These are phyloP conservation scores for Fusarium sambucinum DNA, from an alignment of 2,329 filamentous ascomycete genomes.

Conservation along the genomic window DNA sequence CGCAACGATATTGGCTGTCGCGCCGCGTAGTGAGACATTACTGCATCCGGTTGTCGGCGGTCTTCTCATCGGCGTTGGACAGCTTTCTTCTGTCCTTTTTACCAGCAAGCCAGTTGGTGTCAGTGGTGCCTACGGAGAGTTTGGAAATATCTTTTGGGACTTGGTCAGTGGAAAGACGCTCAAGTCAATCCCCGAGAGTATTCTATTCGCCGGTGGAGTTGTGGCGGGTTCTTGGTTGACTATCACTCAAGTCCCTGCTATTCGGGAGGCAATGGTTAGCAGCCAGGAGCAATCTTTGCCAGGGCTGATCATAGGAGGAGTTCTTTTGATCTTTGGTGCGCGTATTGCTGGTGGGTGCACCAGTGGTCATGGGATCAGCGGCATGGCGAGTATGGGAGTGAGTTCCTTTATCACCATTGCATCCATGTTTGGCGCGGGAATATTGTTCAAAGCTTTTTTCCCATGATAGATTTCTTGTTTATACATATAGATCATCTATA, in stretches of 20 bases:
- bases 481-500: no score
- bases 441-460: not conserved
- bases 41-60: constrained; percentile 23
- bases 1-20: not conserved
- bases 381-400: constrained; percentile 23
- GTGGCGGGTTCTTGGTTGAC: constrained; percentile 17
- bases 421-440: constrained; percentile 16
- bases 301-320: not conserved
- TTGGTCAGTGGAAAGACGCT: not conserved
- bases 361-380: constrained; percentile 25
- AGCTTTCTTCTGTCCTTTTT: constrained; percentile 14
- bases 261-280: constrained; percentile 3
- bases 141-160: constrained; percentile 12
- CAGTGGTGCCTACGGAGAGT: constrained; percentile 13
- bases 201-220: constrained; percentile 8
- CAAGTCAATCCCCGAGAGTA: constrained; percentile 1
- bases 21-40: constrained; percentile 16
- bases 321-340: not conserved
- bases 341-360: constrained; percentile 26
- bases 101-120: constrained; percentile 15
- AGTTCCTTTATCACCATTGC: constrained; percentile 11
- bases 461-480: not conserved
- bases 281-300: constrained; percentile 1
- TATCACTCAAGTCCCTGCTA: not conserved
- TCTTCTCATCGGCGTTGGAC: constrained; percentile 6